A percentile compares a stretch with the other conserved stretches of the same genome.
Conservation (phyloP, 352 stramenopile species). For the Globisporangium iwayamae region DNA sequence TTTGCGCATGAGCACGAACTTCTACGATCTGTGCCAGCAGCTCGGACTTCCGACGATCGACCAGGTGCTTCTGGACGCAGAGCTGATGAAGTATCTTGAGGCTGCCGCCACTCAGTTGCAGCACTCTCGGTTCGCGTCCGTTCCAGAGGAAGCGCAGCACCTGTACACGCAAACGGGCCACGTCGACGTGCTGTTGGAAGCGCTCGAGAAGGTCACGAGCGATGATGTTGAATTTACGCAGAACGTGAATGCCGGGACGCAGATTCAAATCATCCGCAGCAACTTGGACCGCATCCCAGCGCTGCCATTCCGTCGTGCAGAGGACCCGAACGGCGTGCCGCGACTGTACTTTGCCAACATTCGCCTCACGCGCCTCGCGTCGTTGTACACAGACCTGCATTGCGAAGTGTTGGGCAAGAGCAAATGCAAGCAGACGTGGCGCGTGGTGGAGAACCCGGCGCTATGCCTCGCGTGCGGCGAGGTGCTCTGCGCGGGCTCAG, state of each 20-base stretch:
- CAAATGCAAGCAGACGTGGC: conserved; percentile 71
- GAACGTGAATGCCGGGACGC: conserved; percentile 10
- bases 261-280: conserved; percentile 28
- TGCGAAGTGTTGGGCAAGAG: conserved; percentile 63
- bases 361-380: conserved; percentile 56
- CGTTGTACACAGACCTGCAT: conserved; percentile 77
- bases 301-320: conserved; percentile 49
- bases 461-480: conserved; percentile 78
- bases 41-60: conserved; percentile 57
- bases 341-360: conserved; percentile 65
- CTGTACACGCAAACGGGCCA: conserved; percentile 56
- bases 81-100: conserved; percentile 52
- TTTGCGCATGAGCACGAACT: conserved; percentile 70
- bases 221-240: background rate
- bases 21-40: conserved; percentile 72
- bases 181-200: conserved; percentile 35
- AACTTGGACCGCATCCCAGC: conserved; percentile 52
- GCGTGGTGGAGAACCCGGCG: conserved; percentile 71
- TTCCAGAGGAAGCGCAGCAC: conserved; percentile 44
- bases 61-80: conserved; percentile 47
- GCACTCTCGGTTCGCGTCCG: conserved; percentile 35
- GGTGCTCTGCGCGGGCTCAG: conserved; percentile 74
- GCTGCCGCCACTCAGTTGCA: conserved; percentile 51
- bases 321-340: conserved; percentile 26
- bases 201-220: conserved; percentile 27